phyloP scores from a whole-genome alignment of 352 stramenopile genomes.

The Elongisporangium undulatum region DNA sequence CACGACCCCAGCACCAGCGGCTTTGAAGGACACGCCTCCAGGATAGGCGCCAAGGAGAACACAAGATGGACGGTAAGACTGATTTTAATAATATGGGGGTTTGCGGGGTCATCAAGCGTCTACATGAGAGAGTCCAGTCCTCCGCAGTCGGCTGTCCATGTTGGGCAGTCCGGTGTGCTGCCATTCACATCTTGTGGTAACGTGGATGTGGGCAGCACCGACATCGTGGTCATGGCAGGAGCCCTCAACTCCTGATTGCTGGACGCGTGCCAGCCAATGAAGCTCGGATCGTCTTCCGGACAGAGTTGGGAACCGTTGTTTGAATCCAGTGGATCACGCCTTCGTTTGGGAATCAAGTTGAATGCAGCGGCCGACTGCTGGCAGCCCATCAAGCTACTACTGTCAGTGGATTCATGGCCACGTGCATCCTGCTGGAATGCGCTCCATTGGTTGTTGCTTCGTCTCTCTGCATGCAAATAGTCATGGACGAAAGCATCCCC shows the following conservation, averaged over 20 bases:
- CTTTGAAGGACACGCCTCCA: neutral
- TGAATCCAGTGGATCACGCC: neutral
- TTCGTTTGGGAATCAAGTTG: neutral
- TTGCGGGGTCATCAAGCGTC: neutral
- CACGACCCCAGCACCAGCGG: neutral
- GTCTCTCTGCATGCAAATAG: too few relatives aligned
- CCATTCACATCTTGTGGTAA: neutral
- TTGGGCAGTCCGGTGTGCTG: neutral
- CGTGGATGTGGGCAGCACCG: neutral
- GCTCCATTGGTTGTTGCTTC: neutral
- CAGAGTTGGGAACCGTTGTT: neutral
- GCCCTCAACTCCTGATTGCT: constrained; percentile 3
- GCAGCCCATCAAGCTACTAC: neutral
- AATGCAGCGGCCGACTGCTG: neutral
- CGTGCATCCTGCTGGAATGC: neutral
- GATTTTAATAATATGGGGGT: neutral
- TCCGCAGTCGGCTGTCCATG: neutral
- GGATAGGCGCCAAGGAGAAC: neutral
- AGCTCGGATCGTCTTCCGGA: neutral
- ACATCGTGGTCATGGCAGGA: neutral
- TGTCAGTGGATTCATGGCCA: neutral
- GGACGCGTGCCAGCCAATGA: neutral
- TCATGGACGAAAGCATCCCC: neutral
- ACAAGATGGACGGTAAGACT: neutral
- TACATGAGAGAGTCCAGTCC: neutral